Evolutionary conservation across 306 rosid genomes (phyloP), one percentile per base, ranked within the genome.

Genomic region (Astragalus glycyphyllos): DNA sequence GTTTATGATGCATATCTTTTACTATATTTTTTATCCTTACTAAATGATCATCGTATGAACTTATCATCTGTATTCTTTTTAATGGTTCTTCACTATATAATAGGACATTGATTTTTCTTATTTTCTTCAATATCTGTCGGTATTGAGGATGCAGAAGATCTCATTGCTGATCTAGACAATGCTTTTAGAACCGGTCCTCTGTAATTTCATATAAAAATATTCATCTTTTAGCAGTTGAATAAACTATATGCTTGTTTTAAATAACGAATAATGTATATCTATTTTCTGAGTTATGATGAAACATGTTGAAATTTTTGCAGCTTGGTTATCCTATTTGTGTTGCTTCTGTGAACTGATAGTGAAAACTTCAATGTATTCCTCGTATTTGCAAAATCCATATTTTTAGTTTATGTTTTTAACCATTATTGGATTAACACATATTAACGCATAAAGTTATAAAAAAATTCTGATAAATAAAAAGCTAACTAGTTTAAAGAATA

Each of bases 31-130:
- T 56, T 17, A 29, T 75, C 72, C 67, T 42, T 46, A 12, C 58
- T 26, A 37, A 57, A 12, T 32, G 37, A 23, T 42, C 7, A 31
- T 41, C 56, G 53, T 53, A 64, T 45, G 59, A 42, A 57, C 51
- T 75, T 78, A 26, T 35, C 17, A 47, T 48, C 47, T 47, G 61
- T 31, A 20, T 17, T 46, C 60, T 38, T 49, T n/a, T 58, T 44
- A 14, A 17, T 55, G 54, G 31, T 37, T 62, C 62, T 45, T 40
- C 41, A 64, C 68, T 60, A 47, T 40, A 58, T 69, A 45, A 74
- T 56, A 20, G 32, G 8, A 57, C 4, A 40, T 68, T 56, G 15
- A 2, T 11, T 14, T 58, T 40, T 37, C 73, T 56, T 48, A 34
- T 11, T 8, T 65, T 60, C 68, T 75, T 54, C n/a, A n/a, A n/a